Evolutionary conservation across 345 rosid genomes (phyloP).

Genomic region (Theobroma cacao): DNA sequence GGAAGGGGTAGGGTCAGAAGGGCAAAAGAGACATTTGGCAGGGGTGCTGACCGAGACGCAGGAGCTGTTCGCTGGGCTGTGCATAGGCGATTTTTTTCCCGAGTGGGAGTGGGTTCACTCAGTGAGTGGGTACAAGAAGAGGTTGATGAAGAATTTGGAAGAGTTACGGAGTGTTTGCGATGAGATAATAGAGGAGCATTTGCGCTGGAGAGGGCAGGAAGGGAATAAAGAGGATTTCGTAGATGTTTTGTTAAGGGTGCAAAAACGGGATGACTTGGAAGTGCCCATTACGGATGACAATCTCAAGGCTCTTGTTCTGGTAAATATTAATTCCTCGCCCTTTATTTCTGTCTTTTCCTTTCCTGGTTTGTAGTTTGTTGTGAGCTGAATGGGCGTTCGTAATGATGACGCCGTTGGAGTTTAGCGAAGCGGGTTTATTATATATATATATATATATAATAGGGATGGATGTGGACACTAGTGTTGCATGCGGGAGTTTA

Average conservation of each 20-base stretch:
- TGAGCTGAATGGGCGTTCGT: background rate
- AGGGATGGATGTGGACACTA: too few species aligned
- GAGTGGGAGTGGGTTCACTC: slow-evolving; percentile 33
- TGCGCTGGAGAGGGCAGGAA: background rate
- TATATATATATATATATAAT: too few species aligned
- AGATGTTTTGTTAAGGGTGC: slow-evolving; percentile 23
- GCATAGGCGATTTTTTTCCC: slow-evolving; percentile 37
- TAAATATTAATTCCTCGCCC: background rate
- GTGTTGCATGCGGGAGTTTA: too few species aligned
- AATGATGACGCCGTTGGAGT: background rate
- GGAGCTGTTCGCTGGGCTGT: slow-evolving; percentile 38
- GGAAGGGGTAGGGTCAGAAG: slow-evolving; percentile 10
- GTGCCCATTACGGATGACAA: slow-evolving; percentile 13
- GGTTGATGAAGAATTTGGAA: slow-evolving; percentile 28
- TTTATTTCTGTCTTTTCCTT: background rate
- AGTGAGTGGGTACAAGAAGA: slow-evolving; percentile 29
- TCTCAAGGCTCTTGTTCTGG: slow-evolving; percentile 35
- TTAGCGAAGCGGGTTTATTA: too few species aligned
- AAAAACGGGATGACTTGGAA: background rate
- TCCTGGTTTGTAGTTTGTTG: too few species aligned
- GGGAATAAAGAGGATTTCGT: slow-evolving; percentile 16
- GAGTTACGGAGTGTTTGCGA: slow-evolving; percentile 36
- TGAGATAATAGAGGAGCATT: slow-evolving; percentile 37
- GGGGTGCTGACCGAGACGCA: slow-evolving; percentile 39
- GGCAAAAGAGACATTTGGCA: slow-evolving; percentile 17